These are phyloP conservation scores for Kluyveromyces lactis DNA, from an alignment of 805 yeast species.

Conservation along the genomic window DNA sequence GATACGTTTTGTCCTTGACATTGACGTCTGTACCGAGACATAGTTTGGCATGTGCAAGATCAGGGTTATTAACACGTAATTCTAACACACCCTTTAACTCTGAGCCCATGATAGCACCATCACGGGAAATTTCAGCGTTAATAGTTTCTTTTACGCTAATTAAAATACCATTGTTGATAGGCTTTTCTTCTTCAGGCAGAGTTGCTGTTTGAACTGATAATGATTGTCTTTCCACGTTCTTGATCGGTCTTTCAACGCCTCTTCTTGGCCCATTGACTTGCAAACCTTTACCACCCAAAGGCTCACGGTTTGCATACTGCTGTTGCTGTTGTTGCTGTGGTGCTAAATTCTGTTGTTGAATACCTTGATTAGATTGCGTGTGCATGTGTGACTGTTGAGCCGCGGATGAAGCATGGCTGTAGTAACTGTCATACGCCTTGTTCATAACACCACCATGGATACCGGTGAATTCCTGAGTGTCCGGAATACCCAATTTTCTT, in stretches of 20 bases:
- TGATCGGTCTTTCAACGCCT: constrained; percentile 4
- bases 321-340: constrained; percentile 13
- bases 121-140: constrained; percentile 71
- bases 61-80: constrained; percentile 74
- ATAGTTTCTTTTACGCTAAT: constrained; percentile 70
- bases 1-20: constrained; percentile 39
- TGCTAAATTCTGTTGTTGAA: constrained; percentile 5
- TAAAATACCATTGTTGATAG: constrained; percentile 67
- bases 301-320: constrained; percentile 11
- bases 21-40: constrained; percentile 43
- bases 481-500: constrained; percentile 26
- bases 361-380: constrained; percentile 4
- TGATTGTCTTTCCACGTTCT: constrained; percentile 7
- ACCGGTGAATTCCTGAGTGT: constrained; percentile 13
- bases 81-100: constrained; percentile 90
- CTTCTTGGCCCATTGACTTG: constrained; percentile 18
- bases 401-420: constrained; percentile 31
- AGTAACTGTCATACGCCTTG: constrained; percentile 29
- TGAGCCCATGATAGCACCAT: constrained; percentile 60
- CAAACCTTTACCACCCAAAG: constrained; percentile 21
- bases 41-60: constrained; percentile 58
- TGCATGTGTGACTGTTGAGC: constrained; percentile 30
- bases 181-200: constrained; percentile 19
- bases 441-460: constrained; percentile 26
- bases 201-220: constrained; percentile 10